Evolutionary conservation across 2,329 filamentous ascomycete genomes (phyloP), one percentile per base, ranked within the genome.

Genomic region (Albophoma yamanashiensis): DNA sequence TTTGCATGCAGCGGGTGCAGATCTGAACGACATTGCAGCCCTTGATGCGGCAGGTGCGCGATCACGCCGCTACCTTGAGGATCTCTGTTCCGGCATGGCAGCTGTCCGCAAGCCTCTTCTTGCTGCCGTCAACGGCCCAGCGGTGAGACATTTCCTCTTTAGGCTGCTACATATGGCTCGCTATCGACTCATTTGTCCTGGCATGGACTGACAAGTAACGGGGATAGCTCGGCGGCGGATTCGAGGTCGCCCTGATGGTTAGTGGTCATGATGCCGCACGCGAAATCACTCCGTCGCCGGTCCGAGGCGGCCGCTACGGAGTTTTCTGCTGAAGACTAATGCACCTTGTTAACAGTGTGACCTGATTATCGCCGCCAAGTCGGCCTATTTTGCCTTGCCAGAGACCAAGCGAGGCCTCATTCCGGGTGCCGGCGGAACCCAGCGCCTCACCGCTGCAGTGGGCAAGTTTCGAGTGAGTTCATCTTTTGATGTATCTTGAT

Each of bases 71-170:
- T 74, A 74, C 64, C 69, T 74, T 25, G 71, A 76, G 66, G 74
- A 81, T 63, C 73, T 81, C 56, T 74, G 71, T 58, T 56, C 65
- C 57, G 71, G 69, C 61, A 68, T 74, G 66, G 62, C 63, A 50
- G 66, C 67, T 58, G 67, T 74, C 58, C 68, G 70, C 38, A 81
- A 81, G 65, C 79, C 79, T 2, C 64, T 80, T 55, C 71, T 82
- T 59, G 79, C 78, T 12, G 78, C 78, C 25, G 78, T 82, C 27
- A 74, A 78, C 63, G 79, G 79, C 56, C 74, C 77, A 67, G 79
- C 79, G 63, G 78, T 81, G 65, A 72, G 78, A 72, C 62, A 31
- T 61, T 56, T 12, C 61, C 67, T 77, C 36, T 62, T 61, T 57
- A 15, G 40, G 55, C 39, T 27, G 55, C 55, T 57, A 25, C 55